Conservation (phyloP, 2,329 filamentous ascomycete genomes). For the Stachybotrys chartarum region DNA sequence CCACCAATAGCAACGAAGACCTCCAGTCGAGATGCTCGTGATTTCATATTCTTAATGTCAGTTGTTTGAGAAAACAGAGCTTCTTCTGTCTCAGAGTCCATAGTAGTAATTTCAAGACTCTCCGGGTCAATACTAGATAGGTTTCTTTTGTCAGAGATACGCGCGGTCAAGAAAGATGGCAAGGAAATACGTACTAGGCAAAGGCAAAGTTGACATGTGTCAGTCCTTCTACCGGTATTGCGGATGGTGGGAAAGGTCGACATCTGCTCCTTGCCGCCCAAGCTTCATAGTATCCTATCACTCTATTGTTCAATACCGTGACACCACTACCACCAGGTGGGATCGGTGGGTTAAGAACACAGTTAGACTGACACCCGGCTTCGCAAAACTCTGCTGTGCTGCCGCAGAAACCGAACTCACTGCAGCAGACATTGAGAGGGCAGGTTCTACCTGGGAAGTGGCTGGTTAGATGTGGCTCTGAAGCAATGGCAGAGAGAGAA, state of each 20-base stretch:
- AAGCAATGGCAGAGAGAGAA: too few species aligned
- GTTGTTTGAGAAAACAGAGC: too few species aligned
- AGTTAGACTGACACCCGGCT: slow-evolving; percentile 2
- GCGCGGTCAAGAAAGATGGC: too few species aligned
- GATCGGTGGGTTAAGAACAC: not conserved
- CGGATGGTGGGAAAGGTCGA: slow-evolving; percentile 4
- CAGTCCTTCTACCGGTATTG: slow-evolving; percentile 10
- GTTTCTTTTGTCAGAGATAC: too few species aligned
- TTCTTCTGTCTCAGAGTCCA: too few species aligned
- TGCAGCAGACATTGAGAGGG: slow-evolving; percentile 15
- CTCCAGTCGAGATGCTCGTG: slow-evolving; percentile 18
- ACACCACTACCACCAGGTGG: slow-evolving; percentile 4
- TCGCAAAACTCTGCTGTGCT: slow-evolving; percentile 8
- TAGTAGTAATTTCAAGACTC: too few species aligned
- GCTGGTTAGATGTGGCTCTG: too few species aligned
- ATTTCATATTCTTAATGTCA: slow-evolving; percentile 19
- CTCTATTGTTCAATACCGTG: slow-evolving; percentile 9
- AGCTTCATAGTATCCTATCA: slow-evolving; percentile 26
- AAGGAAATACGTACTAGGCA: too few species aligned
- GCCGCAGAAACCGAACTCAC: slow-evolving; percentile 15
- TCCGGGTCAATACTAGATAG: too few species aligned
- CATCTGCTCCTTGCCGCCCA: slow-evolving; percentile 12
- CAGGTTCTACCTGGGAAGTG: not conserved
- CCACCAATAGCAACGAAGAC: slow-evolving; percentile 30
- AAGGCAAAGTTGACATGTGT: slow-evolving; percentile 25